These are phyloP conservation scores for Platismatia glauca DNA, from an alignment of 495 filamentous ascomycete species.

Conservation along the genomic window DNA sequence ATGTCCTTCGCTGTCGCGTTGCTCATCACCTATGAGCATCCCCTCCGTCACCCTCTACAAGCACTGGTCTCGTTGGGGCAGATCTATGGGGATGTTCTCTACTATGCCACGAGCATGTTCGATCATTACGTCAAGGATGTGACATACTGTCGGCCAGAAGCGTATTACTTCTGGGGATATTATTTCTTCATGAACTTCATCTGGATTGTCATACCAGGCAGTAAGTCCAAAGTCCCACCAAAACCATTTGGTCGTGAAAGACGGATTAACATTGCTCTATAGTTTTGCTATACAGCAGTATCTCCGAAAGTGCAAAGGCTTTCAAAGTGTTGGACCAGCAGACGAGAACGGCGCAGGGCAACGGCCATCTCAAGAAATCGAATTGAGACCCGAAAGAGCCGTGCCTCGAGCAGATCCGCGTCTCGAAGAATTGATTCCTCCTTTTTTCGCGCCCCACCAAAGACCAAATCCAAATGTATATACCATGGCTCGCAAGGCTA, in stretches of 20 bases:
- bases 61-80: slow-evolving; percentile 67
- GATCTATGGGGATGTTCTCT: slow-evolving; percentile 76
- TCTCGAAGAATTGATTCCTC: not conserved
- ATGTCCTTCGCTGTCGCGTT: slow-evolving; percentile 61
- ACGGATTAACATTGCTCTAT: slow-evolving; percentile 24
- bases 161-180: no score
- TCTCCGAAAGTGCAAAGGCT: slow-evolving; percentile 38
- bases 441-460: not conserved
- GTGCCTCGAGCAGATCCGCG: not conserved
- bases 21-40: slow-evolving; percentile 48
- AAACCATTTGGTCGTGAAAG: not conserved
- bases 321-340: slow-evolving; percentile 36
- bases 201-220: no score
- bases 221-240: slow-evolving; percentile 26
- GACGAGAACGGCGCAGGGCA: slow-evolving; percentile 22
- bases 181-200: no score
- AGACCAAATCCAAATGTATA: no score
- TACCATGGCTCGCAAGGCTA: no score
- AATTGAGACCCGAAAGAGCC: slow-evolving; percentile 16
- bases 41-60: slow-evolving; percentile 62
- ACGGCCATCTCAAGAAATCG: slow-evolving; percentile 31
- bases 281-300: slow-evolving; percentile 49
- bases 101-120: no score
- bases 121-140: no score
- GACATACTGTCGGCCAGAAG: no score